Conservation (phyloP, 331 rosid genomes). For the Dryas integrifolia region DNA sequence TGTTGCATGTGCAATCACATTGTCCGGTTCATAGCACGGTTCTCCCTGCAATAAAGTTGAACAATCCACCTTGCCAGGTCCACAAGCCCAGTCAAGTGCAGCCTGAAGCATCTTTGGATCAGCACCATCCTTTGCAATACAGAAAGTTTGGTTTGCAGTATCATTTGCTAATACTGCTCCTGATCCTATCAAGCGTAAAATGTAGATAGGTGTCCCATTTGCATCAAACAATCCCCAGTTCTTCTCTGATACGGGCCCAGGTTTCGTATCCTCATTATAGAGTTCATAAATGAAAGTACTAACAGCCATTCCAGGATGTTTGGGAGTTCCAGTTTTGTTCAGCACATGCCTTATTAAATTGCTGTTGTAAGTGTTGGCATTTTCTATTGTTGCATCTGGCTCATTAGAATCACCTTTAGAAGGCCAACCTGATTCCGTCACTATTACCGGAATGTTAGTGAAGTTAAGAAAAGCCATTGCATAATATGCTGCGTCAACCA, state of each 20-base stretch:
- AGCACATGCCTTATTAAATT: slow-evolving; percentile 76
- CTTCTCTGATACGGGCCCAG: slow-evolving; percentile 74
- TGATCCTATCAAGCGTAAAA: slow-evolving; percentile 69
- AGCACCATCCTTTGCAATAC: slow-evolving; percentile 68
- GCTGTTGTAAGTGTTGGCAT: slow-evolving; percentile 91
- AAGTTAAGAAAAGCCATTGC: slow-evolving; percentile 82
- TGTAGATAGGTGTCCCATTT: slow-evolving; percentile 70
- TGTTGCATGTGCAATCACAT: slow-evolving; percentile 69
- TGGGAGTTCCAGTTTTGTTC: slow-evolving; percentile 90
- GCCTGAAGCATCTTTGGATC: slow-evolving; percentile 90
- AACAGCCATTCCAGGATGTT: slow-evolving; percentile 74
- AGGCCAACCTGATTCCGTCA: slow-evolving; percentile 97
- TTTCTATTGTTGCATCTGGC: slow-evolving; percentile 85
- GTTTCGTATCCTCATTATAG: slow-evolving; percentile 75
- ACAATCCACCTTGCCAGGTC: slow-evolving; percentile 92
- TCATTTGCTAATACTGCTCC: slow-evolving; percentile 76
- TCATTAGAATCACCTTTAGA: slow-evolving; percentile 68
- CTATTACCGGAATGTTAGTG: slow-evolving; percentile 71
- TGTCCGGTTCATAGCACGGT: slow-evolving; percentile 86
- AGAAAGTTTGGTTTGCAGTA: slow-evolving; percentile 70
- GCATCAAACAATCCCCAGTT: slow-evolving; percentile 90
- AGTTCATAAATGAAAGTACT: slow-evolving; percentile 87
- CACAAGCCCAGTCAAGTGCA: slow-evolving; percentile 97
- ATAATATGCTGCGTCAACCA: slow-evolving; percentile 82
- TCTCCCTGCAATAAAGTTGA: slow-evolving; percentile 67